A percentile compares a stretch with the other conserved stretches of the same genome.
phyloP scores from a whole-genome alignment of 768 basidiomycete species.

The Sporobolomyces pararoseus region DNA sequence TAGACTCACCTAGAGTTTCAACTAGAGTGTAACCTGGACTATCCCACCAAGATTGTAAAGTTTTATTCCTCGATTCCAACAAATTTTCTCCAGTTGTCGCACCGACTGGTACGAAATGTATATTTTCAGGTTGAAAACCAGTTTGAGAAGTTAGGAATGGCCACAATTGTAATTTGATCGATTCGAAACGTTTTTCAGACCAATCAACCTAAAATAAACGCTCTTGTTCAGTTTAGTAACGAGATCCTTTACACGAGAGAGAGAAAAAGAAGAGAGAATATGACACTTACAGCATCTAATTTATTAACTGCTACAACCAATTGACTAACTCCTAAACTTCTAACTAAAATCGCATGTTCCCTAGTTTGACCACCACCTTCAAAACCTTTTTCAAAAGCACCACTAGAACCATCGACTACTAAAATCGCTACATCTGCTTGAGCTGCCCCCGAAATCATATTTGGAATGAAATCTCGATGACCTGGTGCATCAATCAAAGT shows the following conservation, averaged over 20 bases:
- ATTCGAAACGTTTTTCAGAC: conserved; percentile 75
- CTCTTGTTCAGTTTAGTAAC: neutral
- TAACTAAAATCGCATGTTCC: conserved; percentile 84
- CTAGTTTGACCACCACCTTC: conserved; percentile 90
- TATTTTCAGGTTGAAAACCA: conserved; percentile 75
- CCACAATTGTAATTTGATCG: conserved; percentile 68
- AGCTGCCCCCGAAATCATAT: conserved; percentile 98
- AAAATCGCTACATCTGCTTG: conserved; percentile 93
- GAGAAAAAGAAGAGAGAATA: neutral
- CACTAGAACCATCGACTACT: conserved; percentile 81
- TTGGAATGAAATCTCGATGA: conserved; percentile 95
- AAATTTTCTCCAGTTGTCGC: conserved; percentile 89
- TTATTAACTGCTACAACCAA: conserved; percentile 93
- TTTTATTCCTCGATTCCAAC: conserved; percentile 52
- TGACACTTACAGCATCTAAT: conserved; percentile 77
- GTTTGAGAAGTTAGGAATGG: conserved; percentile 77
- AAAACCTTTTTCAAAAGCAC: conserved; percentile 95
- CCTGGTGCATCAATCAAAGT: conserved; percentile 97
- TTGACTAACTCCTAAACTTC: conserved; percentile 86
- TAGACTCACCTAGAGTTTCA: conserved; percentile 65
- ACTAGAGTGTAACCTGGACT: conserved; percentile 71
- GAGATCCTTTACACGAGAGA: too few species aligned
- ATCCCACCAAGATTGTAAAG: conserved; percentile 70
- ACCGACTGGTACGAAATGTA: conserved; percentile 78
- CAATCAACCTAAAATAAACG: conserved; percentile 70